Percentiles rank a stretch among this genome's conserved stretches.
Conservation (phyloP, 1,284 basidiomycete genomes). For the Trametes pubescens region DNA sequence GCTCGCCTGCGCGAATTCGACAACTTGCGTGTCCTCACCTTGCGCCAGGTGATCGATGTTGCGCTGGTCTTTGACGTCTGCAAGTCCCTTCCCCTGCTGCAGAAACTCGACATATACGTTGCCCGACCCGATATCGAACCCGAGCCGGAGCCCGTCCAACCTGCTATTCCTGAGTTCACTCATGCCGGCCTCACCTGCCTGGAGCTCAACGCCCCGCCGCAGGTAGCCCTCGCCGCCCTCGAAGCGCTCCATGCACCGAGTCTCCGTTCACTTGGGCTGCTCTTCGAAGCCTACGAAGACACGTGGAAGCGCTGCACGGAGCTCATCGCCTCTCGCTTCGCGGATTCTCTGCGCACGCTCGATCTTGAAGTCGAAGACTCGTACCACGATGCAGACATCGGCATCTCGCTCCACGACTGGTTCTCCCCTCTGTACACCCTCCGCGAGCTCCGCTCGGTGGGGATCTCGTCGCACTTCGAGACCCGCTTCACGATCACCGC, state of each 20-base stretch:
- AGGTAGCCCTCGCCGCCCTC: not conserved
- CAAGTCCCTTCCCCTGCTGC: slow-evolving; percentile 1
- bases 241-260: not conserved
- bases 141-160: not conserved
- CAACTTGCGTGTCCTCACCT: not conserved
- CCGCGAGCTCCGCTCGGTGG: no score
- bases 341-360: not conserved
- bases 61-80: not conserved
- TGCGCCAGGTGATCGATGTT: not conserved
- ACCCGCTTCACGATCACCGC: no score
- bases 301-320: slow-evolving; percentile 4
- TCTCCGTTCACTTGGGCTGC: not conserved
- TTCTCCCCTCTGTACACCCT: no score
- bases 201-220: not conserved
- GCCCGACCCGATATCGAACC: no score
- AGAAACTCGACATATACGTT: not conserved
- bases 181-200: not conserved
- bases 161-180: not conserved
- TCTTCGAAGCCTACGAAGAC: not conserved
- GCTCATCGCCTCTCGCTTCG: slow-evolving; percentile 5
- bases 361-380: not conserved
- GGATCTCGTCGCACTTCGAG: no score
- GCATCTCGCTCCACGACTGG: no score
- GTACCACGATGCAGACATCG: no score
- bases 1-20: not conserved